These are phyloP conservation scores for Wallacemonas rigidus DNA, from an alignment of 208 protist genomes.

Conservation along the genomic window DNA sequence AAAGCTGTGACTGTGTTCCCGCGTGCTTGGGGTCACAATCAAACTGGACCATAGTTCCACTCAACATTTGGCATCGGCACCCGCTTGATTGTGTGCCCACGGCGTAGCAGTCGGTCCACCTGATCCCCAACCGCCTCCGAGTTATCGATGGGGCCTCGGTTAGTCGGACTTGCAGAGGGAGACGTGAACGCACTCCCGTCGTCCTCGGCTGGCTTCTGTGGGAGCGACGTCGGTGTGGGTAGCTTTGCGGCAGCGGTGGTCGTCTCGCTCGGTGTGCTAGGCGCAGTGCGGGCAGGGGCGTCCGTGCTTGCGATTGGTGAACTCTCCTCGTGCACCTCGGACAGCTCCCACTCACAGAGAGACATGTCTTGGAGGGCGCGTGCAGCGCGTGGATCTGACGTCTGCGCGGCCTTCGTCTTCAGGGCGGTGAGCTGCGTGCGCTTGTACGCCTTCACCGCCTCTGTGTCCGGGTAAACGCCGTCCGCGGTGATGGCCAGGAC, in stretches of 20 bases:
- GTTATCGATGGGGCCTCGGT: not conserved
- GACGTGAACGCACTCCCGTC: too few relatives aligned
- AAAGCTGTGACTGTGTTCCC: not conserved
- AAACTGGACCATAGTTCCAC: constrained; percentile 45
- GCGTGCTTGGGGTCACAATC: not conserved
- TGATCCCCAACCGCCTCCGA: constrained; percentile 13
- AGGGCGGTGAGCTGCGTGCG: not conserved
- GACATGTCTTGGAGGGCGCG: not conserved
- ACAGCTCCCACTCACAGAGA: not conserved
- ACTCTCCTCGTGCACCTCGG: not conserved
- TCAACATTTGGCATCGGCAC: constrained; percentile 69
- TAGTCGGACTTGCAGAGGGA: not conserved
- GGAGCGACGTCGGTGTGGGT: too few relatives aligned
- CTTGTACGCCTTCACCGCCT: constrained; percentile 5
- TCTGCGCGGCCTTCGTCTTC: not conserved
- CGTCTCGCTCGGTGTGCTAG: too few relatives aligned
- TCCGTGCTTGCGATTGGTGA: not conserved
- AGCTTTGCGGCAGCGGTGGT: too few relatives aligned
- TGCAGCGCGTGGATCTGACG: not conserved
- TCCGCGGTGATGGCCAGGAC: constrained; percentile 18
- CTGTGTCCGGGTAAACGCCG: constrained; percentile 10
- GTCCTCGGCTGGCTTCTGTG: too few relatives aligned
- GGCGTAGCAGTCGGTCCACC: constrained; percentile 32
- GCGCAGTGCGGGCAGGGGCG: not conserved
- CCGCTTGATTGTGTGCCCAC: constrained; percentile 34